Evolutionary conservation across 768 basidiomycete genomes (phyloP), one percentile per base, ranked within the genome.

Genomic region (Pleurotus citrinopileatus): DNA sequence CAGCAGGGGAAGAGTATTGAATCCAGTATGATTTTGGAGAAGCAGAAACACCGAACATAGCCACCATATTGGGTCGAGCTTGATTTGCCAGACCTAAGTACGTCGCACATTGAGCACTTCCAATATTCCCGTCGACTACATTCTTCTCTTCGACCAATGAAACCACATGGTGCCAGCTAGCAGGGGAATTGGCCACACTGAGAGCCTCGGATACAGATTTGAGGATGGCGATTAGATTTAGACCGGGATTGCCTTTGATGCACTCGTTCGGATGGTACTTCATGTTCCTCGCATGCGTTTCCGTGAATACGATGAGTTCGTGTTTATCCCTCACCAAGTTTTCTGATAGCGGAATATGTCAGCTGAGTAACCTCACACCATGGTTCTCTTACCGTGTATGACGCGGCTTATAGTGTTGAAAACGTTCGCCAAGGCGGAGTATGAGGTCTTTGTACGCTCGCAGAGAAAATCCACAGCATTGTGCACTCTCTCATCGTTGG

Each of bases 51-150:
- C 15, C 36, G 27, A 42, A 53, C 4, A 53, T 22, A 4, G 26
- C 40, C 25, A 36, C 19, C 12, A 19, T 42, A n/a, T 53, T 38
- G 15, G 52, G 52, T 10, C 52, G 52, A 42, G 52, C 52, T 26
- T 29, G 52, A 20, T 13, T 42, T 27, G 42, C 36, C 38, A 56
- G 20, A 17, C 20, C 43, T 9, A 40, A n/a, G 38, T 13, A 40
- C 2, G 38, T 40, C 7, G 12, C 38, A 40, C 13, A 12, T 7
- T 13, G 15, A 7, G 12, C 38, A 7, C 12, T 7, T 12, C 19
- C 15, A n/a, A n/a, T n/a, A 40, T 13, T 34, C 10, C 10, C n/a
- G 32, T 34, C 3, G 32, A 34, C 32, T n/a, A 10, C 32, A n/a
- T 34, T n/a, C 10, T 10, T 34, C 10, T 9, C 10, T n/a, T 34